These are phyloP conservation scores for Singerocomus inundabilis DNA, from an alignment of 1,284 basidiomycete genomes.

Conservation along the genomic window DNA sequence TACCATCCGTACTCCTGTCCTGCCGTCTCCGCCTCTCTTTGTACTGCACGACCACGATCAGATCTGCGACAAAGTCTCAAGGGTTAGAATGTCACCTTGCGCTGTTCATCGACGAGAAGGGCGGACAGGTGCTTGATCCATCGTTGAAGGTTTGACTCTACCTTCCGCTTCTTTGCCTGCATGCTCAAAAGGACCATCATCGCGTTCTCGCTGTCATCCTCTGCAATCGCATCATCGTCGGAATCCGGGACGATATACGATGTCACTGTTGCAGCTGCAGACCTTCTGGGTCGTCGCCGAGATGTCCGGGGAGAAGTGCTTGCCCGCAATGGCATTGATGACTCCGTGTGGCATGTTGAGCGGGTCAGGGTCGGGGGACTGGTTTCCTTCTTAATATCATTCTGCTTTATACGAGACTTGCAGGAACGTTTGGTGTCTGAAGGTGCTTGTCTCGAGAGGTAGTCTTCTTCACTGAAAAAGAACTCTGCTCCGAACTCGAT, in stretches of 20 bases:
- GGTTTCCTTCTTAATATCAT: slow-evolving; percentile 47
- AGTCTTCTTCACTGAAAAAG: slow-evolving; percentile 65
- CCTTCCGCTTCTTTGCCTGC: slow-evolving; percentile 38
- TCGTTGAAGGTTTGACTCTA: slow-evolving; percentile 55
- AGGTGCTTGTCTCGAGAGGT: slow-evolving; percentile 38
- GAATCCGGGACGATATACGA: slow-evolving; percentile 70
- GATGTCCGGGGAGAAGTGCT: slow-evolving; percentile 27
- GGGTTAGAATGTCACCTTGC: slow-evolving; percentile 47
- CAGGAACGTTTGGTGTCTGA: slow-evolving; percentile 23
- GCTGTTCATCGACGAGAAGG: slow-evolving; percentile 60
- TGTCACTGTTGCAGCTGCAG: slow-evolving; percentile 46
- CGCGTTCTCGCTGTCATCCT: slow-evolving; percentile 38
- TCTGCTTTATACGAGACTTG: slow-evolving; percentile 24
- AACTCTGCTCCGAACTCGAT: slow-evolving; percentile 66
- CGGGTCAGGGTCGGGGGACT: slow-evolving; percentile 27
- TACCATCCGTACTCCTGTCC: slow-evolving; percentile 47
- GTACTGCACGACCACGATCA: slow-evolving; percentile 42
- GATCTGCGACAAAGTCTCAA: slow-evolving; percentile 1
- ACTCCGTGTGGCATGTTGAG: slow-evolving; percentile 15
- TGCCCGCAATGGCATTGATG: slow-evolving; percentile 7
- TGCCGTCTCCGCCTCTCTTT: slow-evolving; percentile 59
- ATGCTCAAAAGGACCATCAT: slow-evolving; percentile 34
- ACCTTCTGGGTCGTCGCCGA: slow-evolving; percentile 58
- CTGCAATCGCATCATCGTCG: slow-evolving; percentile 61
- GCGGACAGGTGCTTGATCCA: slow-evolving; percentile 65